Conservation (phyloP, 2,329 filamentous ascomycete genomes). For the Dactylellina haptotyla region DNA sequence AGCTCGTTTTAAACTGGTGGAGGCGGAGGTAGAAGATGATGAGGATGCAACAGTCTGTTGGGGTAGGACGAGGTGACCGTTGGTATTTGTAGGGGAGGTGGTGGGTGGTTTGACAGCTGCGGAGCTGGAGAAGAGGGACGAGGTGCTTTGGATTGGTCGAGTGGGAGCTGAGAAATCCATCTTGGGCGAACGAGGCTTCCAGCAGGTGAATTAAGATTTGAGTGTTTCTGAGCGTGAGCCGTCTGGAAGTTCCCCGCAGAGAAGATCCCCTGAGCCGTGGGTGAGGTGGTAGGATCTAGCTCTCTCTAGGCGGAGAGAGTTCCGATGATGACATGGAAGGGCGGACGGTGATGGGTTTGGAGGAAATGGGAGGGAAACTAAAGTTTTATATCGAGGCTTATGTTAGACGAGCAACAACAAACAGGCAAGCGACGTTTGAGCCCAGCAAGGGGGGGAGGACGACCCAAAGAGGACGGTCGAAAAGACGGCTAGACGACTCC, state of each 20-base stretch:
- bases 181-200: slow-evolving; percentile 6
- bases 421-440: not conserved
- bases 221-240: not conserved
- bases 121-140: slow-evolving; percentile 35
- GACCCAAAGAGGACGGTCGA: slow-evolving; percentile 10
- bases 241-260: not conserved
- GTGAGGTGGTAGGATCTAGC: too few species aligned
- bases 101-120: slow-evolving; percentile 43
- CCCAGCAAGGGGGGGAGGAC: not conserved
- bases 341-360: too few species aligned
- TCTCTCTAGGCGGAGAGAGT: slow-evolving; percentile 4
- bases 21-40: slow-evolving; percentile 20
- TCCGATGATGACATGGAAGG: slow-evolving; percentile 29
- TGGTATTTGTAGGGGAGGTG: slow-evolving; percentile 2
- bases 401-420: slow-evolving; percentile 15
- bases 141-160: slow-evolving; percentile 43
- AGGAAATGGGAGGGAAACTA: not conserved
- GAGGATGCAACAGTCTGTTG: slow-evolving; percentile 25
- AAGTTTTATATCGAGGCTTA: slow-evolving; percentile 37
- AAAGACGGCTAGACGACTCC: too few species aligned
- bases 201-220: too few species aligned
- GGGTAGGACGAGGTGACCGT: slow-evolving; percentile 20
- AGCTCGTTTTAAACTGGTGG: slow-evolving; percentile 44
- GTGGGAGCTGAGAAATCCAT: slow-evolving; percentile 53
- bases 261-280: too few species aligned